A percentile compares a stretch with the other conserved stretches of the same genome.
phyloP scores from a whole-genome alignment of 352 stramenopile genomes.

The Thalassiosira hispida region DNA sequence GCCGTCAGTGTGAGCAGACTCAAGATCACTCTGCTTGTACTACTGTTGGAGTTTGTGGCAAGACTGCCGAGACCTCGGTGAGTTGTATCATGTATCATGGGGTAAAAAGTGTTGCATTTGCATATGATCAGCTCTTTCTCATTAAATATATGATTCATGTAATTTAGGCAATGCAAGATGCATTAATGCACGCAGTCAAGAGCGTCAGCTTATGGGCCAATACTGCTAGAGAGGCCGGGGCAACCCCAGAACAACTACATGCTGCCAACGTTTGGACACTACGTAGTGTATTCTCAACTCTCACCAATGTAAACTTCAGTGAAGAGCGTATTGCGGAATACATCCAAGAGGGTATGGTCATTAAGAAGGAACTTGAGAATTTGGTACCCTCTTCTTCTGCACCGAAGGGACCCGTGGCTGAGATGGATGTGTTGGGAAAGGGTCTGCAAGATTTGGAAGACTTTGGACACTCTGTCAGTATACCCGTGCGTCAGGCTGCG shows the following conservation, averaged over 20 bases:
- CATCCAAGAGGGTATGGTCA: constrained; percentile 56
- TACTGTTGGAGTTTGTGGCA: constrained; percentile 83
- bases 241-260: constrained; percentile 49
- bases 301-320: constrained; percentile 88
- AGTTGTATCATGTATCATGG: background rate
- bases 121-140: background rate
- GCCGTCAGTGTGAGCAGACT: constrained; percentile 86
- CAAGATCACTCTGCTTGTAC: constrained; percentile 81
- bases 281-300: constrained; percentile 70
- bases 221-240: constrained; percentile 52
- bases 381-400: constrained; percentile 6
- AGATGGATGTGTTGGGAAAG: constrained; percentile 47
- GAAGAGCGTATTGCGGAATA: constrained; percentile 74
- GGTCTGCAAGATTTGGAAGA: constrained; percentile 55
- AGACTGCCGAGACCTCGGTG: constrained; percentile 70
- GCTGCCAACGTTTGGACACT: constrained; percentile 70
- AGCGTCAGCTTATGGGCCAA: constrained; percentile 58
- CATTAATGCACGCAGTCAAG: constrained; percentile 66
- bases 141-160: background rate
- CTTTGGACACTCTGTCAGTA: constrained; percentile 67
- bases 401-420: constrained; percentile 45
- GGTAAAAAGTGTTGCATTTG: background rate
- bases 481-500: constrained; percentile 49
- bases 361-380: constrained; percentile 59
- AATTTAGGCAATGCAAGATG: constrained; percentile 73